These are phyloP conservation scores for Musa troglodytarum DNA, from an alignment of 176 grass and related monocot species.

Conservation along the genomic window DNA sequence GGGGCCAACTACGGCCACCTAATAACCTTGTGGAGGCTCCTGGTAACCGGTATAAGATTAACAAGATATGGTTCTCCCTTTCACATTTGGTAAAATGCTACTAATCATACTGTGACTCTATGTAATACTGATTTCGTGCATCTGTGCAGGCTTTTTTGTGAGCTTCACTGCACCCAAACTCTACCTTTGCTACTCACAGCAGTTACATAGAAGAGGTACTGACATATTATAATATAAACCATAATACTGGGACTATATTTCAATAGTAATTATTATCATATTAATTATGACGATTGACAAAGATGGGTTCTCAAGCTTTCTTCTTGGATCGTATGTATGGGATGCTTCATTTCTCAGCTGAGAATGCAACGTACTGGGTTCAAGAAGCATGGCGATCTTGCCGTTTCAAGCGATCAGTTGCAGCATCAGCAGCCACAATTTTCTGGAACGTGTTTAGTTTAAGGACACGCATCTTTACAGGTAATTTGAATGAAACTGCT, in stretches of 20 bases:
- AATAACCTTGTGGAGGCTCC: constrained; percentile 46
- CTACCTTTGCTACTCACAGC: constrained; percentile 52
- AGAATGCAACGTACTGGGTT: constrained; percentile 28
- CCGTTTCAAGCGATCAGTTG: constrained; percentile 65
- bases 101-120: background rate
- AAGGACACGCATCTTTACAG: constrained; percentile 67
- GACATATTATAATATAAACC: background rate
- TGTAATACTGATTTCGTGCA: constrained; percentile 14
- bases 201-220: constrained; percentile 61
- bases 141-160: constrained; percentile 63
- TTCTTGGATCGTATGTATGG: background rate
- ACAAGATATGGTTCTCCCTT: background rate
- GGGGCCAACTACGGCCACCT: constrained; percentile 65
- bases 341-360: constrained; percentile 30
- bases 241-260: background rate
- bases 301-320: background rate
- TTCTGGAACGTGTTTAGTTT: constrained; percentile 82
- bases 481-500: constrained; percentile 24
- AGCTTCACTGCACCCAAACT: constrained; percentile 84
- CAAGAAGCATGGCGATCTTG: constrained; percentile 67
- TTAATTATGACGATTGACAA: background rate
- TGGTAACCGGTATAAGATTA: constrained; percentile 47
- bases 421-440: constrained; percentile 41
- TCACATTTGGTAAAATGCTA: background rate
- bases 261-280: background rate